These are phyloP conservation scores for Teratosphaeriaceae sp. DNA, from an alignment of 2,329 filamentous ascomycete species.

Conservation along the genomic window DNA sequence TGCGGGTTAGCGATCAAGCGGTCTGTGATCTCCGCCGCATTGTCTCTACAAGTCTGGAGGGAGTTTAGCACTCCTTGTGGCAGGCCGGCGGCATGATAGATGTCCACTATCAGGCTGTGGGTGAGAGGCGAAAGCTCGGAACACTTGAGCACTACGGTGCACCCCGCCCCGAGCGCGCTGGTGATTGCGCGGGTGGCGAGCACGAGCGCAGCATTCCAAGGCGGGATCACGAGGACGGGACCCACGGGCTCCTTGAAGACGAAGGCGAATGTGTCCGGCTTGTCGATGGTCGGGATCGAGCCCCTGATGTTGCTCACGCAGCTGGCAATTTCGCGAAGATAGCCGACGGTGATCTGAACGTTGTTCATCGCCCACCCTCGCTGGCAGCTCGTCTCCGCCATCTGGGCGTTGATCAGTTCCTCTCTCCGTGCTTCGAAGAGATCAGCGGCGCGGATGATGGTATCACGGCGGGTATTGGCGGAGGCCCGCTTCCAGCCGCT, in stretches of 20 bases:
- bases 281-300: conserved; percentile 22
- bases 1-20: conserved; percentile 31
- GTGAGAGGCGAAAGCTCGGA: conserved; percentile 18
- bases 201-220: conserved; percentile 22
- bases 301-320: conserved; percentile 12
- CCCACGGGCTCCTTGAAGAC: conserved; percentile 29
- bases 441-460: conserved; percentile 24
- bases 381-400: conserved; percentile 33
- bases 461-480: conserved; percentile 21
- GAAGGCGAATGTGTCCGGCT: conserved; percentile 23
- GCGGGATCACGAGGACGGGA: conserved; percentile 15
- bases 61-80: conserved; percentile 38
- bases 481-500: conserved; percentile 24
- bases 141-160: conserved; percentile 19
- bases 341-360: conserved; percentile 24
- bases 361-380: conserved; percentile 29
- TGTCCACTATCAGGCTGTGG: conserved; percentile 28
- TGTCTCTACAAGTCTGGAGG: conserved; percentile 27
- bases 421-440: conserved; percentile 22
- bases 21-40: conserved; percentile 31
- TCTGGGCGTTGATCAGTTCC: conserved; percentile 22
- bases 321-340: conserved; percentile 26
- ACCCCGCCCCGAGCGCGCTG: conserved; percentile 18
- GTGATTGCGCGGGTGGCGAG: conserved; percentile 17
- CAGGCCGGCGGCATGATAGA: conserved; percentile 38